Base-by-base conservation (phyloP, 176 grass and related monocot species). In the Ensete ventricosum region DNA sequence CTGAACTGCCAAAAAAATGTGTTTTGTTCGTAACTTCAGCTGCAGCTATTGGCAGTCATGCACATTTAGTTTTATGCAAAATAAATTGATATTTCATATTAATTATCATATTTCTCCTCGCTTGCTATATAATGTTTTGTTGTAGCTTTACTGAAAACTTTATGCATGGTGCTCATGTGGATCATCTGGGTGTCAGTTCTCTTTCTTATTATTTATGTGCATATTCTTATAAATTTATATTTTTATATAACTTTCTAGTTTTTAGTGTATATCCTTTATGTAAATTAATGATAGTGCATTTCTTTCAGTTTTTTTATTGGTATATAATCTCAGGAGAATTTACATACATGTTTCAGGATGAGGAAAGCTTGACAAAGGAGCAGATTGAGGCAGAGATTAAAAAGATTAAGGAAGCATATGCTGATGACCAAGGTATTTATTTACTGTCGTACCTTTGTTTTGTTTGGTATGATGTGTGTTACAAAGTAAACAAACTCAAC, bases 331-430 rank as follows among this genome's bases (percentile, higher is more conserved):
- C 26, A 53, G 9, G 14, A 16, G 27, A 74, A 69, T 55, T 4
- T 50, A 16, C 62, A 62, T 72, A 7, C 11, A 24, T 11, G 24
- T 81, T 76, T 54, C 78, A 98, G 94, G 90, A 98, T 81, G 94
- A 98, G n/a, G 94, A 98, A 80, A 76, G 82, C 78, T 80, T 98
- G 80, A 89, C 86, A 50, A 93, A 83, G 84, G 94, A 98, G 76
- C 94, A 98, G 85, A 98, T 98, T 65, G 90, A 98, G 70, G 88
- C 86, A 73, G 90, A 98, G 55, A 90, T 93, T 69, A 98, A 87
- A 73, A 93, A 83, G 83, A 93, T 98, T 54, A 98, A 89, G 88
- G 88, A 93, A 81, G 82, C 90, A 81, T 91, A 93, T 84, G 90
- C 88, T 76, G 94, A 97, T 49, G 93, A 98, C 87, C 85, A 98